Percentiles rank a stretch among this genome's conserved stretches.
Evolutionary conservation across 345 rosid genomes (phyloP).

Genomic region (Dimocarpus longan): DNA sequence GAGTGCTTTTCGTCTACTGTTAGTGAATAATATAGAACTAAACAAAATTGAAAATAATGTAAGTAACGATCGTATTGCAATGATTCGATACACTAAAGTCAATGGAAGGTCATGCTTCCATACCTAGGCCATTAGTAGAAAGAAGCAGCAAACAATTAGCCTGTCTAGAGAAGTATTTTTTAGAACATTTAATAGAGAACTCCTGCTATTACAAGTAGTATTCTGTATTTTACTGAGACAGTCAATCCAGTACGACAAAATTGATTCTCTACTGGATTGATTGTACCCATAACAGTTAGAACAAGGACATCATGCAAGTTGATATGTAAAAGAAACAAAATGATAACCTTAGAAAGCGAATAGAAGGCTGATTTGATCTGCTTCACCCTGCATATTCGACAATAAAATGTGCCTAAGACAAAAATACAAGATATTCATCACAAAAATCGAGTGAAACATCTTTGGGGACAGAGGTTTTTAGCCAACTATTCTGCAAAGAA

Average conservation of each 20-base stretch:
- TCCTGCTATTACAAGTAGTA: background rate
- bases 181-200: background rate
- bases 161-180: background rate
- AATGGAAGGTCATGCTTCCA: background rate
- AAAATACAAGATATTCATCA: no score
- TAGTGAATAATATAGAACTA: no score
- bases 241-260: no score
- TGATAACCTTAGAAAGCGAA: slow-evolving; percentile 67
- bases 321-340: background rate
- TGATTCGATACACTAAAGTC: no score
- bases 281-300: background rate
- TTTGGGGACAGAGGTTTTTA: no score
- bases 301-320: background rate
- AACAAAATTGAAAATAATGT: no score
- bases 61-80: no score
- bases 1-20: no score
- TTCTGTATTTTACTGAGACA: background rate
- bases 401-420: no score
- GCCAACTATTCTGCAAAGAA: no score
- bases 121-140: background rate
- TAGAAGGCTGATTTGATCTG: slow-evolving; percentile 96
- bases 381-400: slow-evolving; percentile 57
- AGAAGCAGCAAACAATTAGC: background rate
- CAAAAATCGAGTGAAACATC: no score
- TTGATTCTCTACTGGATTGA: background rate